These are phyloP conservation scores for Shiraia bambusicola DNA, from an alignment of 2,329 filamentous ascomycete genomes.

Conservation along the genomic window DNA sequence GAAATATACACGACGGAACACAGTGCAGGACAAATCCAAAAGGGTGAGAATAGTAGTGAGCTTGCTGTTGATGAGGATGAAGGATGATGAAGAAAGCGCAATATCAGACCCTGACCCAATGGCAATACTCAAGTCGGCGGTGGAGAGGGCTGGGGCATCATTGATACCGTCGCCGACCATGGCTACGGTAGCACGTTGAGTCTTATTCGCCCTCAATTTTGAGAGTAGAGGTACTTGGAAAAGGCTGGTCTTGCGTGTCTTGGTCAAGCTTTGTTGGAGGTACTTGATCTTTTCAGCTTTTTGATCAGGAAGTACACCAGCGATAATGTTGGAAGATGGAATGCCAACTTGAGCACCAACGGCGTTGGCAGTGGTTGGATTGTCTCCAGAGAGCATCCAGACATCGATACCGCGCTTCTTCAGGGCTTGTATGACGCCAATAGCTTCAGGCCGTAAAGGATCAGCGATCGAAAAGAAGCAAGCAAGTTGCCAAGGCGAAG, in stretches of 20 bases:
- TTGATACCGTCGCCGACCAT: conserved; percentile 91
- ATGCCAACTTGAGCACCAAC: conserved; percentile 79
- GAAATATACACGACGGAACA: conserved; percentile 76
- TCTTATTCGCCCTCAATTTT: neutral
- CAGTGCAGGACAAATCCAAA: conserved; percentile 67
- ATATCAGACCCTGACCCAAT: conserved; percentile 81
- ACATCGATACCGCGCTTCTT: conserved; percentile 68
- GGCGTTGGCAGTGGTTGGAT: conserved; percentile 76
- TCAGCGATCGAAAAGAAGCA: conserved; percentile 78
- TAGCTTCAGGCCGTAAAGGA: conserved; percentile 73
- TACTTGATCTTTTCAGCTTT: conserved; percentile 72
- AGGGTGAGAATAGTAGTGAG: conserved; percentile 71
- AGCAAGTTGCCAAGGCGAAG: conserved; percentile 50
- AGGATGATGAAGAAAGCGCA: conserved; percentile 77
- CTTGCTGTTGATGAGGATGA: conserved; percentile 74
- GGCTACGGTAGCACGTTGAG: conserved; percentile 61
- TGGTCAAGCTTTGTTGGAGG: conserved; percentile 42
- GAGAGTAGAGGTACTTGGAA: conserved; percentile 21
- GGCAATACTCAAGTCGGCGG: conserved; percentile 80
- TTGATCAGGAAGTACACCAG: conserved; percentile 80
- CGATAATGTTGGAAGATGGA: conserved; percentile 71
- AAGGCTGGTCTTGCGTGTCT: conserved; percentile 17
- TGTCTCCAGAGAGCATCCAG: conserved; percentile 94
- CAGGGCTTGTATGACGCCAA: conserved; percentile 64
- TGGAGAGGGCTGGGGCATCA: conserved; percentile 76